These are phyloP conservation scores for Thalassiosira hispida DNA, from an alignment of 352 stramenopile species.

Conservation along the genomic window DNA sequence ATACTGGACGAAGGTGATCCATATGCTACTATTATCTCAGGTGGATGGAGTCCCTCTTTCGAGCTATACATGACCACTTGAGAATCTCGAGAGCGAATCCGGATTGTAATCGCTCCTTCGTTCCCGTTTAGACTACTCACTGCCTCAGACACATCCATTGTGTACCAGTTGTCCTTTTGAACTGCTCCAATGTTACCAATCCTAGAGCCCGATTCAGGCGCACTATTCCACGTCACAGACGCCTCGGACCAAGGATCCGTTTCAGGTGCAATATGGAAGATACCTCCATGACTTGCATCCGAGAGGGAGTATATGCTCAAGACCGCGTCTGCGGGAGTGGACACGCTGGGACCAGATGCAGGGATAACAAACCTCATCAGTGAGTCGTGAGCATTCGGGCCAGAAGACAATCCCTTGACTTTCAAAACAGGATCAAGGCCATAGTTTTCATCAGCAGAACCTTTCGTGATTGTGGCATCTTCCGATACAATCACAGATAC, in stretches of 20 bases:
- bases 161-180: constrained; percentile 43
- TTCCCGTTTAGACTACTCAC: constrained; percentile 26
- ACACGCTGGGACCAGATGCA: constrained; percentile 17
- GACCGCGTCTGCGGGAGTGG: constrained; percentile 17
- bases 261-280: constrained; percentile 44
- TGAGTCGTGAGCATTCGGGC: constrained; percentile 38
- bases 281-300: constrained; percentile 32
- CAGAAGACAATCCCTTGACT: constrained; percentile 25
- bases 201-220: constrained; percentile 24
- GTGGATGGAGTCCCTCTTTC: constrained; percentile 27
- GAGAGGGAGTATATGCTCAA: constrained; percentile 45
- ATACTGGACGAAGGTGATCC: not conserved
- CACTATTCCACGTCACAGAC: constrained; percentile 45
- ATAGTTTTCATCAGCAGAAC: constrained; percentile 26
- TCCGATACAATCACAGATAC: constrained; percentile 16
- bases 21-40: constrained; percentile 48
- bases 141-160: constrained; percentile 43
- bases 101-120: constrained; percentile 29
- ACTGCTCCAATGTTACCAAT: constrained; percentile 32
- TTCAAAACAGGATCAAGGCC: constrained; percentile 19
- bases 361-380: constrained; percentile 48
- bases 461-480: constrained; percentile 39
- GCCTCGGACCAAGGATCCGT: constrained; percentile 31
- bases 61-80: constrained; percentile 39
- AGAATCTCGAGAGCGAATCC: constrained; percentile 36